Base-by-base conservation (phyloP, 345 rosid genomes). In the Populus euphratica region DNA sequence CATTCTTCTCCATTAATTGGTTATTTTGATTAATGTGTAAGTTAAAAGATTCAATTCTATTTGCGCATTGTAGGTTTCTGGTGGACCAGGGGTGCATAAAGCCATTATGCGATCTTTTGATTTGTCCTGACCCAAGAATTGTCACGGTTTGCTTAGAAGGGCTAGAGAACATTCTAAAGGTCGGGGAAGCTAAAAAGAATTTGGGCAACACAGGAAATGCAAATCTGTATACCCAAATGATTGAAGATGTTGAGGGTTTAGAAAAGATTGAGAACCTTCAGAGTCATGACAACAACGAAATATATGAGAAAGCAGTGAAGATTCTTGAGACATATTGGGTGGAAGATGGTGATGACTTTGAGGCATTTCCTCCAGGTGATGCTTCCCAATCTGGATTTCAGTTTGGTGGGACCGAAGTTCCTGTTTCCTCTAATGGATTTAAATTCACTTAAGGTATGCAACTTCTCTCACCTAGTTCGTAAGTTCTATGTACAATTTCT, bases 61-160 rank as follows among this genome's bases (percentile, higher is more conserved):
- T 52, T 73, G 47, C 73, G 77, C 47, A 20, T 50, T 65, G 21
- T 39, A 79, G 82, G 78, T 74, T 27, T 54, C 36, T 80, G 72
- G 82, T 80, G 75, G 61, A 33, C 49, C 79, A 80, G 25, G 82
- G 79, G 5, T 80, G 79, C 67, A 80, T 80, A 23, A 80, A 80
- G 72, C 82, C 82, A 63, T 63, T 75, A 29, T 80, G 82, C 70
- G 79, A 80, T 75, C 82, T 80, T 23, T 35, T 80, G 68, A 68
- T 69, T 20, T 75, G 82, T 72, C 79, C 79, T 27, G 79, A 80
- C 56, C 82, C 82, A 8, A 72, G 82, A 27, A 75, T 80, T 35
- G 79, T 80, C 21, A 70, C 82, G 27, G 79, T 80, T 29, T 62
- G 75, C 74, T 73, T 69, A 70, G 82, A 80, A 64, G 82, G 82